Conservation (phyloP, 2,329 filamentous ascomycete species). For the Epichloe festucae region DNA sequence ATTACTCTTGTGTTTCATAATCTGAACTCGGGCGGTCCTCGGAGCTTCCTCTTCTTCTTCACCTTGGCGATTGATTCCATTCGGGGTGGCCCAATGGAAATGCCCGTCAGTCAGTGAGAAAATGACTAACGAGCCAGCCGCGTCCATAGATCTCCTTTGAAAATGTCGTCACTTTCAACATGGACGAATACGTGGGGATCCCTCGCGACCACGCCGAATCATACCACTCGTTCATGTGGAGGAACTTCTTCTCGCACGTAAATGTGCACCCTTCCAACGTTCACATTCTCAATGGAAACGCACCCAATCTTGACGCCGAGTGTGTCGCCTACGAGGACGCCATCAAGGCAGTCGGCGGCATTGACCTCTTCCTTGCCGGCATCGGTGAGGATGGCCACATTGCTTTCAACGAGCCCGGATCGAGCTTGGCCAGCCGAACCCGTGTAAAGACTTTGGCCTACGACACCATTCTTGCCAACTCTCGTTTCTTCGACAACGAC, state of each 20-base stretch:
- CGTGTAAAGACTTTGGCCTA: slow-evolving; percentile 79
- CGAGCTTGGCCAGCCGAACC: slow-evolving; percentile 62
- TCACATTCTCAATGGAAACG: slow-evolving; percentile 74
- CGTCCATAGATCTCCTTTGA: slow-evolving; percentile 57
- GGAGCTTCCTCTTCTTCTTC: no score
- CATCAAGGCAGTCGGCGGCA: slow-evolving; percentile 62
- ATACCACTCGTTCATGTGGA: slow-evolving; percentile 91
- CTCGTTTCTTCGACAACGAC: slow-evolving; percentile 69
- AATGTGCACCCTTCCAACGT: slow-evolving; percentile 73
- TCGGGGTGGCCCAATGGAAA: background rate
- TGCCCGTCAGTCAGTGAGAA: background rate
- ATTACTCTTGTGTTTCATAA: background rate
- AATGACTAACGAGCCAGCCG: background rate
- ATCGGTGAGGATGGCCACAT: slow-evolving; percentile 82
- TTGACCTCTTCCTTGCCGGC: slow-evolving; percentile 74
- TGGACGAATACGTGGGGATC: slow-evolving; percentile 84
- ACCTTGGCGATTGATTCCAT: background rate
- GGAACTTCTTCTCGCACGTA: slow-evolving; percentile 77
- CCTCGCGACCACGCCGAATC: slow-evolving; percentile 72
- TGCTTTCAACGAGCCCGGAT: slow-evolving; percentile 83
- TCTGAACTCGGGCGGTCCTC: no score
- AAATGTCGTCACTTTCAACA: slow-evolving; percentile 86
- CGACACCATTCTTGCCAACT: slow-evolving; percentile 77
- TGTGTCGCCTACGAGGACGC: slow-evolving; percentile 69
- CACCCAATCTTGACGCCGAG: slow-evolving; percentile 59